A percentile compares a stretch with the other conserved stretches of the same genome.
Evolutionary conservation across 169 alveolate species (phyloP).

Genomic region (Cryptosporidium tyzzeri): DNA sequence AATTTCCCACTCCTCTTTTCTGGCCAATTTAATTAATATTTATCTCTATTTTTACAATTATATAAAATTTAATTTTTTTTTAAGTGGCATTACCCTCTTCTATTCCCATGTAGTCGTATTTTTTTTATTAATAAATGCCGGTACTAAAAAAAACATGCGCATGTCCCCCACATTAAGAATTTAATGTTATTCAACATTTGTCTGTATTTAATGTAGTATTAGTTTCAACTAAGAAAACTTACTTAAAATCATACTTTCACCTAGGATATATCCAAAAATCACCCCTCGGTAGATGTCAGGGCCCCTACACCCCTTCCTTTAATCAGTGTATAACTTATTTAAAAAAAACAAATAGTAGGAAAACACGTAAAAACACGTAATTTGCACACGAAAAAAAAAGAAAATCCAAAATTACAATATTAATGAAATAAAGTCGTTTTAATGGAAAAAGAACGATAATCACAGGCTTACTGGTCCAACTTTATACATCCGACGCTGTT

Average conservation of each 20-base stretch:
- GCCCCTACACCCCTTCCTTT: too few relatives aligned
- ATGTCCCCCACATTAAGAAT: constrained; percentile 6
- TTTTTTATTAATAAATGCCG: not conserved
- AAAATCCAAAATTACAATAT: not conserved
- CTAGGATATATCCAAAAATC: too few relatives aligned
- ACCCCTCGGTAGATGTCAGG: too few relatives aligned
- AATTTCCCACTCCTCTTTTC: not conserved
- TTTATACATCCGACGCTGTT: not conserved
- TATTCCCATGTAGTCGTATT: constrained; percentile 17
- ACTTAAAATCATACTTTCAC: too few relatives aligned
- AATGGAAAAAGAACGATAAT: not conserved
- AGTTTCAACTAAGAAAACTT: too few relatives aligned
- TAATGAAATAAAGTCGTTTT: not conserved
- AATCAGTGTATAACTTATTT: too few relatives aligned
- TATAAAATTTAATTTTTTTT: not conserved
- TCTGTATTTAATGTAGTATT: too few relatives aligned
- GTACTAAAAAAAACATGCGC: constrained; percentile 26
- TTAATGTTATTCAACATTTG: too few relatives aligned
- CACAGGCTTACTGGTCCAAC: not conserved
- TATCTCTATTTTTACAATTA: too few relatives aligned
- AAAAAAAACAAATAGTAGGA: too few relatives aligned
- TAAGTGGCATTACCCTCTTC: not conserved
- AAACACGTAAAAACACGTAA: not conserved
- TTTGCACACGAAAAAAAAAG: not conserved
- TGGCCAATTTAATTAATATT: too few relatives aligned